Conservation (phyloP, 1,139 yeast genomes). For the Schwanniomyces etchellsii region DNA sequence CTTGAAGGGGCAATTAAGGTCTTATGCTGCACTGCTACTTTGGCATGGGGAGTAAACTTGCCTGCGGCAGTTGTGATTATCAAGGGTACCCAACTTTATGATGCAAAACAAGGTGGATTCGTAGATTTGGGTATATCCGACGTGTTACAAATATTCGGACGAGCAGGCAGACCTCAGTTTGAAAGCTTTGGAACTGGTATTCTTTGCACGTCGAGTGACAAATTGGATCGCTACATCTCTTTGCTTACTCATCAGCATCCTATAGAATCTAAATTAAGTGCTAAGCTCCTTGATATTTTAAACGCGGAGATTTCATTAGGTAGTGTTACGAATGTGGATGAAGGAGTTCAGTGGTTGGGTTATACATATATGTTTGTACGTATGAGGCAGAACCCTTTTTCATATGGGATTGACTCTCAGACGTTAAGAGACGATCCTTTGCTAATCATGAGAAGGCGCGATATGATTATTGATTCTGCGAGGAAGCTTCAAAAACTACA, state of each 20-base stretch:
- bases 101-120: constrained; percentile 91
- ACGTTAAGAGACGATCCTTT: constrained; percentile 81
- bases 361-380: constrained; percentile 92
- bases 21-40: constrained; percentile 91
- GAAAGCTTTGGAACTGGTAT: constrained; percentile 92
- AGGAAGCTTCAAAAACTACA: constrained; percentile 75
- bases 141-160: constrained; percentile 95
- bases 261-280: constrained; percentile 78
- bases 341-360: constrained; percentile 95
- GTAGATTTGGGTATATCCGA: constrained; percentile 93
- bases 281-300: constrained; percentile 79
- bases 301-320: constrained; percentile 97
- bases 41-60: constrained; percentile 99
- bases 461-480: constrained; percentile 76
- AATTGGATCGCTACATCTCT: constrained; percentile 80
- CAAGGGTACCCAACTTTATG: constrained; percentile 94
- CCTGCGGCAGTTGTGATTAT: constrained; percentile 98
- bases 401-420: constrained; percentile 89
- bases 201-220: constrained; percentile 76
- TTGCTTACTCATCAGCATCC: constrained; percentile 93
- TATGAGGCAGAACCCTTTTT: constrained; percentile 90
- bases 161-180: constrained; percentile 99
- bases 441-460: constrained; percentile 65
- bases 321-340: constrained; percentile 89
- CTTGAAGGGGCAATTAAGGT: constrained; percentile 83